These are phyloP conservation scores for Podosphaera xanthii DNA, from an alignment of 2,329 filamentous ascomycete species.

Conservation along the genomic window DNA sequence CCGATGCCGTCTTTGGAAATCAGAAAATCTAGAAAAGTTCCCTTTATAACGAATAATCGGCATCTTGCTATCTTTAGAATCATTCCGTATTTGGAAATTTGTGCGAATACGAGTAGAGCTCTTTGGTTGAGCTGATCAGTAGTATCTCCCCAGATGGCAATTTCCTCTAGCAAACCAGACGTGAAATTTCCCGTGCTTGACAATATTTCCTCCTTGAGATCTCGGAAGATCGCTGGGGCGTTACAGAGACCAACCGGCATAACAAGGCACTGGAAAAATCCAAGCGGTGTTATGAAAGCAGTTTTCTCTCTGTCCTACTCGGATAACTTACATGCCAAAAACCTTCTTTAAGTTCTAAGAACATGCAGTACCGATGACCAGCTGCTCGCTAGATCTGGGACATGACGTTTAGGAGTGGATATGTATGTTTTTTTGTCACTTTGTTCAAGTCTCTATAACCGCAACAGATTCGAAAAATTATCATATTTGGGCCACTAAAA, in stretches of 20 bases:
- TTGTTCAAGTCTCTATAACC: not conserved
- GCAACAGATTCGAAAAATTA: not conserved
- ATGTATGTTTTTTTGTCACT: not conserved
- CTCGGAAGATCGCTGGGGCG: slow-evolving; percentile 1
- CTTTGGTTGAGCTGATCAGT: not conserved
- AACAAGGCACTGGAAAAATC: slow-evolving; percentile 1
- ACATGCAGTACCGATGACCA: not conserved
- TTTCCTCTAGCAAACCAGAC: not conserved
- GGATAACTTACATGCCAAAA: not conserved
- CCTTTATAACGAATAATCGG: not conserved
- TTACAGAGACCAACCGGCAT: slow-evolving; percentile 2
- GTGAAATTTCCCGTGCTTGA: not conserved
- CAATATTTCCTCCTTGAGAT: not conserved
- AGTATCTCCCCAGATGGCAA: not conserved
- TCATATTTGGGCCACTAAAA: not conserved
- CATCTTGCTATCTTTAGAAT: not conserved
- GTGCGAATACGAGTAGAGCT: not conserved
- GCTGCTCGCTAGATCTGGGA: not conserved
- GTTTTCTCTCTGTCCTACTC: not conserved
- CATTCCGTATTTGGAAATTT: not conserved
- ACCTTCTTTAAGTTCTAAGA: too few relatives aligned
- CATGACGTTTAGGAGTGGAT: not conserved
- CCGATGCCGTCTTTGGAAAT: not conserved
- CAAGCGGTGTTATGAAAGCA: not conserved
- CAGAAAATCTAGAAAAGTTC: not conserved